Base-by-base conservation (phyloP, 192 early-diverging fungal species). In the Tieghemiomyces parasiticus region DNA sequence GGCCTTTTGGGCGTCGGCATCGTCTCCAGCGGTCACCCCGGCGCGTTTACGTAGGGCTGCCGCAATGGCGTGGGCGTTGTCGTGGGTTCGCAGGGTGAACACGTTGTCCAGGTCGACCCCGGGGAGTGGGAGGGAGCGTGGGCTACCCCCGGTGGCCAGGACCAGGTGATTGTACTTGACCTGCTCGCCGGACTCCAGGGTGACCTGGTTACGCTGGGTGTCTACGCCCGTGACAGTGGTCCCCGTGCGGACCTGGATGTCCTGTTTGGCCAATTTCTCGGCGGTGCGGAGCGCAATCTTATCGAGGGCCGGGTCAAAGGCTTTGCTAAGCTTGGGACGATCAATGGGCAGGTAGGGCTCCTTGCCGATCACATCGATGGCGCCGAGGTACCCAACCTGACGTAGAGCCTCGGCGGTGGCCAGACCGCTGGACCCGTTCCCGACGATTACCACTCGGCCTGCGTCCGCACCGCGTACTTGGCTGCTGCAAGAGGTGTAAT, bases 331-430 rank as follows among this genome's bases (percentile, higher is more conserved):
- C 65, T 82, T 78, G n/a, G 78, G 71, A 35, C 74, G 67, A 24
- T 80, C 78, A 58, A 82, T 70, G 35, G 81, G 79, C 2, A 76
- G 61, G 60, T 80, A 78, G 29, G 59, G 32, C 64, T 83, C 81
- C 32, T 69, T 60, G 34, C 63, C 65, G 29, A 78, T 53, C 8
- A 83, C 46, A 29, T 66, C 47, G 48, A 83, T 70, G 1, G 49
- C 28, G 14, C 81, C 81, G 3, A 4, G 46, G 61, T 68, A 83
- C 14, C 74, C 74, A 24, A 65, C 34, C 74, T 80, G 60, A 26
- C 79, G 67, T 26, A 79, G 55, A 32, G 69, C 52, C 55, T 81
- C 71, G 4, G 67, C 72, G 14, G 76, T 61, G 20, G 65, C 46
- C 42, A 71, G 55, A 50, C 79, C 79, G 44, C 61, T 65, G 44